These are phyloP conservation scores for Sophora flavescens DNA, from an alignment of 306 rosid species.

Conservation along the genomic window DNA sequence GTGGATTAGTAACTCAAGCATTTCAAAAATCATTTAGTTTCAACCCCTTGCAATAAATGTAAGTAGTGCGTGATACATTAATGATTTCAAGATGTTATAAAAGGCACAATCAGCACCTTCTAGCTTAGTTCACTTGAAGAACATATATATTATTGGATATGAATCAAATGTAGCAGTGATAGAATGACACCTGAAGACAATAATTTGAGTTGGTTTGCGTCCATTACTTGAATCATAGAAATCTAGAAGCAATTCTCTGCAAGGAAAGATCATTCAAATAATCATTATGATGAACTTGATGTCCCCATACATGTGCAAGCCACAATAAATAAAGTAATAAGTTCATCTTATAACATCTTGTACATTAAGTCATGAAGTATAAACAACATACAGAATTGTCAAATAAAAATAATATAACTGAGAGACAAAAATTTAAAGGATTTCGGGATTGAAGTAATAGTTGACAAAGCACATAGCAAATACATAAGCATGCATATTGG, in stretches of 20 bases:
- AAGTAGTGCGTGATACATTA: slow-evolving; percentile 2
- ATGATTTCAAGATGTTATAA: slow-evolving; percentile 8
- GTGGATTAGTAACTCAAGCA: neutral
- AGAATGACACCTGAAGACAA: slow-evolving; percentile 81
- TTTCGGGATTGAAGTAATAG: neutral
- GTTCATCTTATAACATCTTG: neutral
- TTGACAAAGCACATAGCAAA: neutral
- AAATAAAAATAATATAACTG: neutral
- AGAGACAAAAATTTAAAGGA: slow-evolving; percentile 6
- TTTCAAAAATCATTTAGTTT: neutral
- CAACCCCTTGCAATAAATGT: neutral
- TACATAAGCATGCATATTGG: neutral
- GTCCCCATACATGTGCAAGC: slow-evolving; percentile 9
- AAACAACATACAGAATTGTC: neutral
- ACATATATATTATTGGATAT: slow-evolving; percentile 18
- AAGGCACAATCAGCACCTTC: slow-evolving; percentile 11
- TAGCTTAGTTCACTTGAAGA: slow-evolving; percentile 18
- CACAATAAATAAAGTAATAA: slow-evolving; percentile 27
- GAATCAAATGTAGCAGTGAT: slow-evolving; percentile 23
- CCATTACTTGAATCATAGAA: slow-evolving; percentile 72
- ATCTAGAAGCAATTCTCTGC: slow-evolving; percentile 93
- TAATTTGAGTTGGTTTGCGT: slow-evolving; percentile 80
- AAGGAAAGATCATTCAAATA: slow-evolving; percentile 36
- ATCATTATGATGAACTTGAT: slow-evolving; percentile 27
- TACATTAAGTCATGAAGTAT: slow-evolving; percentile 11